These are phyloP conservation scores for Orobanche coerulescens DNA, from an alignment of 257 asterid genomes.

Conservation along the genomic window DNA sequence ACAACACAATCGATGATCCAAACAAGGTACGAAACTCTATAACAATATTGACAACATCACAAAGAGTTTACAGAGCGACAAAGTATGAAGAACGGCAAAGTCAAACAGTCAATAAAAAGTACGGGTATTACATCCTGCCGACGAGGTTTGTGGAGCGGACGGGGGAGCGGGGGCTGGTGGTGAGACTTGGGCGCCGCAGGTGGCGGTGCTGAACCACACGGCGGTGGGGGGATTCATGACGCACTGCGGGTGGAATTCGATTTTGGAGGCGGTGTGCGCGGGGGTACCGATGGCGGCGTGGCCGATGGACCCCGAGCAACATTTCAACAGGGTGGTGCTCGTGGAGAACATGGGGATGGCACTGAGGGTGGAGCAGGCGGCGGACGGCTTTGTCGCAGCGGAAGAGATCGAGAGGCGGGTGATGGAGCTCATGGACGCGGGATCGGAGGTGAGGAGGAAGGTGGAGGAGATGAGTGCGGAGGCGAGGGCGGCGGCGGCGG, in stretches of 20 bases:
- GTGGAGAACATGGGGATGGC: conserved; percentile 49
- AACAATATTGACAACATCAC: too few species aligned
- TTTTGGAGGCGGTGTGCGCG: conserved; percentile 40
- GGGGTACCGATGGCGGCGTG: conserved; percentile 61
- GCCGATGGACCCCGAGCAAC: conserved; percentile 62
- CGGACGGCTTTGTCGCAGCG: too few species aligned
- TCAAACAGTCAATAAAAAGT: too few species aligned
- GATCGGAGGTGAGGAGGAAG: conserved; percentile 22
- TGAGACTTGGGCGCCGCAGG: conserved; percentile 62
- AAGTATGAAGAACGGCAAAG: too few species aligned
- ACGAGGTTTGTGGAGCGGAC: conserved; percentile 42
- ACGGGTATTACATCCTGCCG: too few species aligned
- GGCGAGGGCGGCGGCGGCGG: conserved; percentile 31
- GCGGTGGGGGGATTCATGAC: conserved; percentile 60
- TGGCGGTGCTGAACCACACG: too few species aligned
- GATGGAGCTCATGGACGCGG: conserved; percentile 33
- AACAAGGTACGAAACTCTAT: too few species aligned
- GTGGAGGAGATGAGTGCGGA: too few species aligned
- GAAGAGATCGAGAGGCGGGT: conserved; percentile 40
- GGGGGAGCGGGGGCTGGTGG: conserved; percentile 32
- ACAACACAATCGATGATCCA: too few species aligned
- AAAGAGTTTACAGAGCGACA: too few species aligned
- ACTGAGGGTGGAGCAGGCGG: conserved; percentile 25
- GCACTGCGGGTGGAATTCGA: conserved; percentile 66
- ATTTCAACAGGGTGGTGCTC: conserved; percentile 31